Percentiles rank a stretch among this genome's conserved stretches.
phyloP scores from a whole-genome alignment of 208 protist genomes.

The Entamoeba nuttalli region DNA sequence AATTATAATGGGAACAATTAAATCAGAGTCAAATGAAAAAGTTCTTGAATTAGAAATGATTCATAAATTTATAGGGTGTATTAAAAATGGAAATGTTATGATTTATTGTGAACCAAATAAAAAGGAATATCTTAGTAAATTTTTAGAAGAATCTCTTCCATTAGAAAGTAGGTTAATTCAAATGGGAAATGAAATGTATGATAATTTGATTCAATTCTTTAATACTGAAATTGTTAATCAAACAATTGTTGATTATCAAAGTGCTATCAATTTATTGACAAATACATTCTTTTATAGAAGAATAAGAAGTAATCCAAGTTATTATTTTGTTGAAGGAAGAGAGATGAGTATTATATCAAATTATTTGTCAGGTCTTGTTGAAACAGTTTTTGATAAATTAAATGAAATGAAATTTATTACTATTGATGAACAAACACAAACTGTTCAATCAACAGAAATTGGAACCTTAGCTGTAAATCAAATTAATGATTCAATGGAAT shows the following conservation, averaged over 20 bases:
- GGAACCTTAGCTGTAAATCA: neutral
- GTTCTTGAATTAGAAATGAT: slow-evolving; percentile 63
- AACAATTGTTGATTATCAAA: slow-evolving; percentile 64
- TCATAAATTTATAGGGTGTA: slow-evolving; percentile 84
- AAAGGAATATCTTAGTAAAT: neutral
- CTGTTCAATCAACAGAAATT: neutral
- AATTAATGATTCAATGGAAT: neutral
- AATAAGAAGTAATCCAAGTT: neutral
- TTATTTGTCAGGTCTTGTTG: neutral
- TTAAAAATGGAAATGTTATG: slow-evolving; percentile 41
- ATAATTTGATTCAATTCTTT: slow-evolving; percentile 76
- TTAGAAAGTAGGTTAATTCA: slow-evolving; percentile 90
- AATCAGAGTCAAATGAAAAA: neutral
- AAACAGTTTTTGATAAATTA: neutral
- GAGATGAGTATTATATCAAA: neutral
- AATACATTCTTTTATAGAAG: neutral
- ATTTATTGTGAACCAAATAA: neutral
- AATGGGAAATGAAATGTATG: neutral
- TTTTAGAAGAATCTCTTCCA: slow-evolving; percentile 93
- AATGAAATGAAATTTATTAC: neutral
- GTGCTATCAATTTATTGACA: neutral
- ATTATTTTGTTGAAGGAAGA: neutral
- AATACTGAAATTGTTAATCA: slow-evolving; percentile 94
- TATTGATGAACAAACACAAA: neutral
- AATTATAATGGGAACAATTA: neutral